Conservation (phyloP, 495 filamentous ascomycete genomes). For the Penicillium ochrochloron region DNA sequence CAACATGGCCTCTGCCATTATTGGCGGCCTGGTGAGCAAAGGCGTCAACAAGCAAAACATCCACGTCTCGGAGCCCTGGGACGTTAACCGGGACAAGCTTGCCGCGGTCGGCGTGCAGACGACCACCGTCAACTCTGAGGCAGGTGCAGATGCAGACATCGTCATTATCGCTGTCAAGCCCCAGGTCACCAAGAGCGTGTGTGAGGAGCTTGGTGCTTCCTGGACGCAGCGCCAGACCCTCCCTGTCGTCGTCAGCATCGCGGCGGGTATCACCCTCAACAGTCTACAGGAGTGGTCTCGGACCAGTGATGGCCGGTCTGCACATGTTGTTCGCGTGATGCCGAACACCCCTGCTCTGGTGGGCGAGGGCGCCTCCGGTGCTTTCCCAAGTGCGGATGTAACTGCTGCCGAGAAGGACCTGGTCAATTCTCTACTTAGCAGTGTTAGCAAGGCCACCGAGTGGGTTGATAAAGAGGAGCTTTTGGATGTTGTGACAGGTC, state of each 20-base stretch:
- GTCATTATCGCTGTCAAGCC: slow-evolving; percentile 76
- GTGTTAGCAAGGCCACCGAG: slow-evolving; percentile 45
- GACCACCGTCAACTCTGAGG: slow-evolving; percentile 83
- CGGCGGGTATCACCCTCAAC: slow-evolving; percentile 46
- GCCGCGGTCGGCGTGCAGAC: slow-evolving; percentile 85
- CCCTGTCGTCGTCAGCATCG: slow-evolving; percentile 50
- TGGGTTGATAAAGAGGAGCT: slow-evolving; percentile 49
- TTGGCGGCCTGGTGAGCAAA: slow-evolving; percentile 43
- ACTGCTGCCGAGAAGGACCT: slow-evolving; percentile 41
- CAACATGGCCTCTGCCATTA: slow-evolving; percentile 53
- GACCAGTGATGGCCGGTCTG: slow-evolving; percentile 30
- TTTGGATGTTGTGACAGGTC: slow-evolving; percentile 46
- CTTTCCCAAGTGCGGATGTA: slow-evolving; percentile 38
- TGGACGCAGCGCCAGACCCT: slow-evolving; percentile 72
- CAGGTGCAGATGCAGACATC: slow-evolving; percentile 92
- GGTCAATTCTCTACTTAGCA: slow-evolving; percentile 39
- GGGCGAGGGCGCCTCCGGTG: slow-evolving; percentile 42
- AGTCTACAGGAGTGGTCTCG: slow-evolving; percentile 41
- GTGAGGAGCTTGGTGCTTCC: slow-evolving; percentile 88
- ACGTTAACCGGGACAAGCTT: slow-evolving; percentile 80
- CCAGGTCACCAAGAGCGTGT: slow-evolving; percentile 80
- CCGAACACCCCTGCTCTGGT: slow-evolving; percentile 50
- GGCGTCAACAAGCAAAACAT: slow-evolving; percentile 47
- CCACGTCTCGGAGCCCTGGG: slow-evolving; percentile 80
- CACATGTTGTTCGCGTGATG: slow-evolving; percentile 48